phyloP scores from a whole-genome alignment of 805 yeast genomes.

The Citeromyces nyonsensis region DNA sequence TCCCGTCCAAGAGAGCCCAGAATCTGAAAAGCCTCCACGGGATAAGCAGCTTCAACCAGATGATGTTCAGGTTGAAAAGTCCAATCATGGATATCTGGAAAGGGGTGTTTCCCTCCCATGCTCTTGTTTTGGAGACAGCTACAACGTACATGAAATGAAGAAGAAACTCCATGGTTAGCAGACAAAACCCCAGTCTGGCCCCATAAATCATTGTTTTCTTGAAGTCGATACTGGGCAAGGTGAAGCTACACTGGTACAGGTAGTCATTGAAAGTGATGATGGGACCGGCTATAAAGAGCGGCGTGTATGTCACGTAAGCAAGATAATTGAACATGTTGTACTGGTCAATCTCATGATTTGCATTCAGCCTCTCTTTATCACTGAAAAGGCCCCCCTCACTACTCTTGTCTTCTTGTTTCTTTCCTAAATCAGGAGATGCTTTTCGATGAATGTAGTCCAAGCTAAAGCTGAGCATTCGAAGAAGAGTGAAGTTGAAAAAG shows the following conservation, averaged over 20 bases:
- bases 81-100: constrained; percentile 94
- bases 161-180: constrained; percentile 78
- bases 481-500: constrained; percentile 76
- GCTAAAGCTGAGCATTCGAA: constrained; percentile 74
- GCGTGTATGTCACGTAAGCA: constrained; percentile 72
- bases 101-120: constrained; percentile 84
- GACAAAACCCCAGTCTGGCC: constrained; percentile 51
- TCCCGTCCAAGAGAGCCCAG: constrained; percentile 86
- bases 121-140: constrained; percentile 78
- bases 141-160: constrained; percentile 85
- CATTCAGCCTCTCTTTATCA: constrained; percentile 52
- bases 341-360: constrained; percentile 42
- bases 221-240: constrained; percentile 41
- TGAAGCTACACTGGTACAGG: constrained; percentile 49
- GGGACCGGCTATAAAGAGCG: constrained; percentile 92
- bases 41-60: constrained; percentile 83
- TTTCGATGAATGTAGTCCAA: constrained; percentile 49
- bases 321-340: constrained; percentile 54
- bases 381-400: constrained; percentile 15
- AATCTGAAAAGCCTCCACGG: constrained; percentile 94
- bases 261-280: constrained; percentile 86
- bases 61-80: constrained; percentile 72
- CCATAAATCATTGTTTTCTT: constrained; percentile 47
- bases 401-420: constrained; percentile 2
- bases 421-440: constrained; percentile 2